These are phyloP conservation scores for Phytophthora melonis DNA, from an alignment of 352 stramenopile genomes.

Conservation along the genomic window DNA sequence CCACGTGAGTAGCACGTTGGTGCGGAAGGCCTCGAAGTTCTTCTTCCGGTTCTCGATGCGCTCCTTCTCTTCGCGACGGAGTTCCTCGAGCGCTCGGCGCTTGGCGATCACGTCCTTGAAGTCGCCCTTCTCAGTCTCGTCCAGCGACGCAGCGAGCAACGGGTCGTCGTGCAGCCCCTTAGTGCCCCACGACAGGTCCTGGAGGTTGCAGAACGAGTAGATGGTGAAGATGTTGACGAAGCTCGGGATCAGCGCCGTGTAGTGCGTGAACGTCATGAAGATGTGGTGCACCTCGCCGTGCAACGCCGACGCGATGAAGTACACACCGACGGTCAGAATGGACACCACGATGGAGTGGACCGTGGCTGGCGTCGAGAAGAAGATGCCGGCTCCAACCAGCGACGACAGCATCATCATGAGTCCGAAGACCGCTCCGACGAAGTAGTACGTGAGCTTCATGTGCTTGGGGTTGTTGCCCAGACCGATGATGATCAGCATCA, in stretches of 20 bases:
- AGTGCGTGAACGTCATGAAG: conserved; percentile 89
- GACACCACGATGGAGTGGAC: conserved; percentile 66
- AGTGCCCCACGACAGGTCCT: conserved; percentile 90
- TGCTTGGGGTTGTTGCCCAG: conserved; percentile 91
- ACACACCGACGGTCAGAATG: conserved; percentile 78
- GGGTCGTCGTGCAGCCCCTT: conserved; percentile 75
- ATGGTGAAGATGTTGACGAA: conserved; percentile 93
- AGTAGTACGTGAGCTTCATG: conserved; percentile 90
- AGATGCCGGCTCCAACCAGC: conserved; percentile 74
- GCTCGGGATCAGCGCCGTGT: conserved; percentile 85
- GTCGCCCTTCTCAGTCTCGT: conserved; percentile 80
- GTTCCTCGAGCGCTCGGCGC: conserved; percentile 75
- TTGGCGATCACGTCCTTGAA: conserved; percentile 89
- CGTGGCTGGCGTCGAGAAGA: conserved; percentile 73
- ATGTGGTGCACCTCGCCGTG: conserved; percentile 88
- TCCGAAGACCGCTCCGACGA: conserved; percentile 73
- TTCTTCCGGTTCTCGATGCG: conserved; percentile 77
- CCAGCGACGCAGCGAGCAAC: conserved; percentile 42
- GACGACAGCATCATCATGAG: conserved; percentile 86
- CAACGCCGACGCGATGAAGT: conserved; percentile 84
- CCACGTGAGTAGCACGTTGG: conserved; percentile 84
- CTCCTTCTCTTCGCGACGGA: conserved; percentile 62
- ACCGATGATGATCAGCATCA: conserved; percentile 89
- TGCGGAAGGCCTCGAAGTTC: conserved; percentile 86
- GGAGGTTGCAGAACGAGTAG: conserved; percentile 92